These are phyloP conservation scores for Acer yangbiense DNA, from an alignment of 345 rosid genomes.

Conservation along the genomic window DNA sequence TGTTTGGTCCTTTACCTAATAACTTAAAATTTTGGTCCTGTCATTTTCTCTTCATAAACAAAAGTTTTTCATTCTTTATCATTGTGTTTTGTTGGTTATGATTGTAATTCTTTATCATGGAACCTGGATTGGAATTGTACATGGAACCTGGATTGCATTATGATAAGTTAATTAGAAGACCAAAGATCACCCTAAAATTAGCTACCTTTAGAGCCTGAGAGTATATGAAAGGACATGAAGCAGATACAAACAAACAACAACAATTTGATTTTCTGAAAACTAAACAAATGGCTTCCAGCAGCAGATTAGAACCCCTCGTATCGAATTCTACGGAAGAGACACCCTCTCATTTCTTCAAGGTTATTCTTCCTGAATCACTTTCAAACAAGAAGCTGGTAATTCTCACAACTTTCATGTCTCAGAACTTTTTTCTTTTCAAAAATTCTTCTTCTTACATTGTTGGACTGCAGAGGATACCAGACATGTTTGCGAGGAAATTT, in stretches of 20 bases:
- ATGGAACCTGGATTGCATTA: too few relatives aligned
- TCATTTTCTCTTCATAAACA: too few relatives aligned
- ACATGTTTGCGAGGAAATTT: slow-evolving; percentile 32
- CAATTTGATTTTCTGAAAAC: neutral
- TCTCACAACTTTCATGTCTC: neutral
- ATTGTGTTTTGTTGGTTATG: too few relatives aligned
- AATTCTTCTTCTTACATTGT: too few relatives aligned
- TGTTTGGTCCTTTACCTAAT: too few relatives aligned
- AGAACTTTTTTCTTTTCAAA: neutral
- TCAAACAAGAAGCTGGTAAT: neutral
- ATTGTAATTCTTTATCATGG: too few relatives aligned
- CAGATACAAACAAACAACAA: too few relatives aligned
- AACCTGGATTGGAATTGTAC: too few relatives aligned
- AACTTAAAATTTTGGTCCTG: too few relatives aligned
- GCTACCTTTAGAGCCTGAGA: neutral
- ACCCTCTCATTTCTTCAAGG: neutral
- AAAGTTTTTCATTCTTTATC: too few relatives aligned
- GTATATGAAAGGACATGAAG: neutral
- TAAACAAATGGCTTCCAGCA: neutral
- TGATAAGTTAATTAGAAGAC: neutral
- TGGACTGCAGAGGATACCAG: slow-evolving; percentile 41
- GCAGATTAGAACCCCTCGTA: neutral
- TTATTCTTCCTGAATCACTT: neutral
- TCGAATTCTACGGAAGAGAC: neutral
- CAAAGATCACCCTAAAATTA: neutral